Conservation (phyloP, 2,329 filamentous ascomycete genomes). For the Leptoxyphium fumago region DNA sequence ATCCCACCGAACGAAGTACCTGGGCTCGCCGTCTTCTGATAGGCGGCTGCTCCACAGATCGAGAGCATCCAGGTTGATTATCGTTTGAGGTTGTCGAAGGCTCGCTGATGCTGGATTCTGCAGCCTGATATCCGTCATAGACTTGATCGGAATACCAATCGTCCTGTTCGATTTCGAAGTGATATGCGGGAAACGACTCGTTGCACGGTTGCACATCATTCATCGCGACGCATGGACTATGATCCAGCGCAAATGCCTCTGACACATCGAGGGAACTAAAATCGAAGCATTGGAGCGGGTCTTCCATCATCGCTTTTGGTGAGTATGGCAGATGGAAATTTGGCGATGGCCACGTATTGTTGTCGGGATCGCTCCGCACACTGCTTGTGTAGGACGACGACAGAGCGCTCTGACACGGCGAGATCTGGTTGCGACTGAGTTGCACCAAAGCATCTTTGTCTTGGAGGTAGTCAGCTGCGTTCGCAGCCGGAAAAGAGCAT, state of each 20-base stretch:
- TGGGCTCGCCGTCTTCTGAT: slow-evolving; percentile 8
- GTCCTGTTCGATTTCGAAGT: slow-evolving; percentile 4
- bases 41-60: slow-evolving; percentile 1
- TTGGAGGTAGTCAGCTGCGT: neutral
- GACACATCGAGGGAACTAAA: no score
- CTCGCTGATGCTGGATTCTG: neutral
- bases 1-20: slow-evolving; percentile 1
- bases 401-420: slow-evolving; percentile 5
- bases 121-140: slow-evolving; percentile 12
- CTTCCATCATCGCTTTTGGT: slow-evolving; percentile 1
- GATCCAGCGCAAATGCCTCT: neutral
- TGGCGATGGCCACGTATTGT: slow-evolving; percentile 3
- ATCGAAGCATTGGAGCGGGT: neutral
- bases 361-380: slow-evolving; percentile 1
- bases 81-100: slow-evolving; percentile 1
- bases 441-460: neutral
- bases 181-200: slow-evolving; percentile 7
- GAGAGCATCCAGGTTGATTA: neutral
- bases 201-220: slow-evolving; percentile 11
- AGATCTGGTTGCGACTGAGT: neutral
- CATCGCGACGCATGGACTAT: slow-evolving; percentile 8
- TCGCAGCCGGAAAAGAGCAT: neutral
- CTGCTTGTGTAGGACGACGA: slow-evolving; percentile 3
- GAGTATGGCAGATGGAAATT: neutral
- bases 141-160: slow-evolving; percentile 3